These are phyloP conservation scores for Mortierella sp. DNA, from an alignment of 371 early-diverging fungal genomes.

Conservation along the genomic window DNA sequence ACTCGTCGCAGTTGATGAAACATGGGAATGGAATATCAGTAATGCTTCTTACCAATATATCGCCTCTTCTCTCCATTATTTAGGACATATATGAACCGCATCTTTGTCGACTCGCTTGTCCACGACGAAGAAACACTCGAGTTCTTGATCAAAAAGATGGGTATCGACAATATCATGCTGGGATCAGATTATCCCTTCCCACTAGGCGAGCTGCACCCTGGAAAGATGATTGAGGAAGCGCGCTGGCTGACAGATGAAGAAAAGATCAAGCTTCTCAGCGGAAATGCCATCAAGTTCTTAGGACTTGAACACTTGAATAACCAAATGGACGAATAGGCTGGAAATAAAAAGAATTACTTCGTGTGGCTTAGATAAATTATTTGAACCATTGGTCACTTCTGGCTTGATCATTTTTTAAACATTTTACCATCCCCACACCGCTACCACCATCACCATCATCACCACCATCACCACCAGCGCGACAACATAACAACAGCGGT, in stretches of 20 bases:
- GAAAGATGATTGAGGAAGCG: slow-evolving; percentile 68
- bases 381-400: background rate
- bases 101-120: slow-evolving; percentile 78
- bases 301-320: slow-evolving; percentile 48
- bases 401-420: too few relatives aligned
- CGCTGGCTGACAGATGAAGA: slow-evolving; percentile 67
- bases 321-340: slow-evolving; percentile 25
- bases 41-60: background rate
- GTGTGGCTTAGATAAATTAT: background rate
- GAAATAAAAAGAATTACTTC: background rate
- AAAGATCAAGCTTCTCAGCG: slow-evolving; percentile 65
- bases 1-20: background rate
- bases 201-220: slow-evolving; percentile 78
- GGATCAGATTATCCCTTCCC: slow-evolving; percentile 83
- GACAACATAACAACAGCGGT: background rate
- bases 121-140: slow-evolving; percentile 77
- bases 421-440: too few relatives aligned
- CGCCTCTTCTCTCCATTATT: slow-evolving; percentile 58
- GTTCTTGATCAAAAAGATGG: slow-evolving; percentile 74
- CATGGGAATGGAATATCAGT: background rate
- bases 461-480: slow-evolving; percentile 17
- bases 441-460: background rate
- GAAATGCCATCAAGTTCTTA: slow-evolving; percentile 67
- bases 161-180: slow-evolving; percentile 71
- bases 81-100: slow-evolving; percentile 65